Percentiles rank a stretch among this genome's conserved stretches.
phyloP scores from a whole-genome alignment of 2,329 filamentous ascomycete species.

The Blastomyces percursus region DNA sequence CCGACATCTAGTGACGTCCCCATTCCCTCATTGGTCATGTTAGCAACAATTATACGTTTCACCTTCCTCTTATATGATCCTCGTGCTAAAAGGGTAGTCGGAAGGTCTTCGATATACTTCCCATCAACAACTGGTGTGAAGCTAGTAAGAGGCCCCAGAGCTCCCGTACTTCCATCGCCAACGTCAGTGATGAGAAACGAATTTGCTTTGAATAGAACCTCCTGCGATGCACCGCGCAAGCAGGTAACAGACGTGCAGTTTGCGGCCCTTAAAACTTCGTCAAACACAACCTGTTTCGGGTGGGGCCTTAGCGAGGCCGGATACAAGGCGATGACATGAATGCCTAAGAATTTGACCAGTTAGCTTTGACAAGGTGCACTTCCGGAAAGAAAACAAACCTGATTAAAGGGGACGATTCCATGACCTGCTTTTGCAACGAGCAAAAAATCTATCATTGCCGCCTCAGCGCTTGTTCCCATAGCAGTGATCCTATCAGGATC shows the following conservation, averaged over 20 bases:
- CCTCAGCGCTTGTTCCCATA: slow-evolving; percentile 8
- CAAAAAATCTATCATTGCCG: slow-evolving; percentile 7
- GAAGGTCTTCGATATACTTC: slow-evolving; percentile 8
- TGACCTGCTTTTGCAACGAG: neutral
- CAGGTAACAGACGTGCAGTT: slow-evolving; percentile 11
- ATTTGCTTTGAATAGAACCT: slow-evolving; percentile 10
- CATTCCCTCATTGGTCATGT: slow-evolving; percentile 10
- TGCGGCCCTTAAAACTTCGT: slow-evolving; percentile 9
- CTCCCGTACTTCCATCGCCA: slow-evolving; percentile 1
- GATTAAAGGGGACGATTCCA: slow-evolving; percentile 3
- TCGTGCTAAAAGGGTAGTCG: neutral
- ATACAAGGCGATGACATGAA: slow-evolving; percentile 11
- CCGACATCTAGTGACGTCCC: neutral
- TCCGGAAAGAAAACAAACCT: neutral
- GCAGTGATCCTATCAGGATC: slow-evolving; percentile 9
- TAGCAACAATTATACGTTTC: slow-evolving; percentile 5
- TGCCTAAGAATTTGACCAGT: neutral
- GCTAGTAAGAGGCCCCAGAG: slow-evolving; percentile 7
- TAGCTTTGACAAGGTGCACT: neutral
- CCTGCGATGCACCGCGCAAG: slow-evolving; percentile 4
- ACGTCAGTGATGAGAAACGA: slow-evolving; percentile 9
- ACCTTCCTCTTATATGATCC: slow-evolving; percentile 5
- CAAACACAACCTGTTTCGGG: slow-evolving; percentile 6
- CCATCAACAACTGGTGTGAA: slow-evolving; percentile 12
- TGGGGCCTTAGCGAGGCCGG: slow-evolving; percentile 6